phyloP scores from a whole-genome alignment of 2,329 filamentous ascomycete genomes.

The Aureobasidium sp. region DNA sequence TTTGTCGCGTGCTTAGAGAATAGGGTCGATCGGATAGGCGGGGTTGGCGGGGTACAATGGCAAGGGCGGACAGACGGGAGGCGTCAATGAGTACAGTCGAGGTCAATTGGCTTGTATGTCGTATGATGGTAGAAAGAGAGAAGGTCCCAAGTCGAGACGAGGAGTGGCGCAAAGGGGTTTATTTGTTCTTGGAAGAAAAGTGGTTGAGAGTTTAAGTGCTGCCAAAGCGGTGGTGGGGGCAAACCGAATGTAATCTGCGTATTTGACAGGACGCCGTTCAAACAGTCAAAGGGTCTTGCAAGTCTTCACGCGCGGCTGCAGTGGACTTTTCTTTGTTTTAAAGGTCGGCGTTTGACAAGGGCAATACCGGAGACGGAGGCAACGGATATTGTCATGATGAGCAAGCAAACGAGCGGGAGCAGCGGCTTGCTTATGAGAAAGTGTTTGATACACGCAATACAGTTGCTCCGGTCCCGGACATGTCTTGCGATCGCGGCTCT shows the following conservation, averaged over 20 bases:
- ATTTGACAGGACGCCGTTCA: not conserved
- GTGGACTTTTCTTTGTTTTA: not conserved
- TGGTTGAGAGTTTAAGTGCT: constrained; percentile 3
- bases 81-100: not conserved
- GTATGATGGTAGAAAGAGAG: not conserved
- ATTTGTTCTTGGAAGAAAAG: constrained; percentile 7
- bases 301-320: not conserved
- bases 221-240: constrained; percentile 7
- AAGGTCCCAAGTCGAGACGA: not conserved
- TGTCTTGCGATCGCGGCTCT: not conserved
- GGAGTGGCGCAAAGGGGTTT: not conserved
- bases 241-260: not conserved
- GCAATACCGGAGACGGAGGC: constrained; percentile 3
- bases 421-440: constrained; percentile 2
- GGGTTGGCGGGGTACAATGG: constrained; percentile 12
- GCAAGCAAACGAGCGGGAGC: constrained; percentile 6
- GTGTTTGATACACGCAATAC: constrained; percentile 3
- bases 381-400: constrained; percentile 12
- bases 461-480: not conserved
- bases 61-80: constrained; percentile 9
- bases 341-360: not conserved
- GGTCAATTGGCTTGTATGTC: not conserved
- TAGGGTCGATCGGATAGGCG: constrained; percentile 8
- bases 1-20: constrained; percentile 1
- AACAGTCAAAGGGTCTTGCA: constrained; percentile 4